Conservation (phyloP, 306 rosid genomes). For the Mimosa pudica region DNA sequence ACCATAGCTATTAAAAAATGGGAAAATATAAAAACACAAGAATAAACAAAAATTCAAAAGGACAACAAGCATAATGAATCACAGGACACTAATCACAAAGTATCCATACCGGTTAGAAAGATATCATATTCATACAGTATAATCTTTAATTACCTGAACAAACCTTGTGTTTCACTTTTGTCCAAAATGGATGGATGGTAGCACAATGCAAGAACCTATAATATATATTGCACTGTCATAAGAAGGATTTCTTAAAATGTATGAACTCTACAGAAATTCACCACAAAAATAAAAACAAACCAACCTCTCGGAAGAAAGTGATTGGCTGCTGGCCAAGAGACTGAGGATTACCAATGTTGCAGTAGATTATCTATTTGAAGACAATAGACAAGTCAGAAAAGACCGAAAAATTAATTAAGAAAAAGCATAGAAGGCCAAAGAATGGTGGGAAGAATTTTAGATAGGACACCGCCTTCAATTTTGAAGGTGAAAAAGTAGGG, state of each 20-base stretch:
- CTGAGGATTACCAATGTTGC: conserved; percentile 77
- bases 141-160: conserved; percentile 77
- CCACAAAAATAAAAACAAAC: conserved; percentile 37
- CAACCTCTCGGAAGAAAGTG: conserved; percentile 94
- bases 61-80: too few species aligned
- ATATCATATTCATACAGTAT: too few species aligned
- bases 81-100: too few species aligned
- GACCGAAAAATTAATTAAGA: neutral
- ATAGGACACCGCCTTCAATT: neutral
- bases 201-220: conserved; percentile 84
- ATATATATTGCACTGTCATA: conserved; percentile 27
- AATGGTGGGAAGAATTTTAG: neutral
- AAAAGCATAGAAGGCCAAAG: neutral
- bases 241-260: neutral
- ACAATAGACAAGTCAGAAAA: conserved; percentile 16
- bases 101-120: too few species aligned
- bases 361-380: conserved; percentile 58
- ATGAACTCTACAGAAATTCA: conserved; percentile 3
- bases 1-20: too few species aligned
- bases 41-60: too few species aligned
- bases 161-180: conserved; percentile 82
- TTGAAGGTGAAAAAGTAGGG: neutral
- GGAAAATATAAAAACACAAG: too few species aligned
- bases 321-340: conserved; percentile 75
- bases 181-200: conserved; percentile 89